Percentiles rank a stretch among this genome's conserved stretches.
phyloP scores from a whole-genome alignment of 2,329 filamentous ascomycete genomes.

The Fusarium heterosporum region DNA sequence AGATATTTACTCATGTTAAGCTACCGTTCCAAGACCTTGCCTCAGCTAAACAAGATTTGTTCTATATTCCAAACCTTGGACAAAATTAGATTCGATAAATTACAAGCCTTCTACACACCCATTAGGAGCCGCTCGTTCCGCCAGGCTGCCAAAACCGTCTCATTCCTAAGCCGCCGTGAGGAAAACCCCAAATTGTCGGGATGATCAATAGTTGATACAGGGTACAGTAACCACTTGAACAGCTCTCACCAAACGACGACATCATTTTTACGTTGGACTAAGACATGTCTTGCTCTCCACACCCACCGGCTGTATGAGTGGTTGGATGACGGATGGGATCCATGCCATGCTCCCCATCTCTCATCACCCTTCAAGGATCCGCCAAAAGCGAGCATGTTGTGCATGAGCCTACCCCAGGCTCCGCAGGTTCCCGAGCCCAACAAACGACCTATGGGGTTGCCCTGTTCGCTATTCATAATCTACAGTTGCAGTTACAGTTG shows the following conservation, averaged over 20 bases:
- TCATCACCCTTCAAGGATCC: constrained; percentile 26
- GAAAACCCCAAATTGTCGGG: constrained; percentile 14
- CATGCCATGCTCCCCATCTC: constrained; percentile 8
- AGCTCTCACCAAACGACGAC: constrained; percentile 17
- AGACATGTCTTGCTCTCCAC: constrained; percentile 35
- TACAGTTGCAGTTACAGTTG: background rate
- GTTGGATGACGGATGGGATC: background rate
- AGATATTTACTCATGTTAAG: too few relatives aligned
- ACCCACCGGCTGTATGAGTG: constrained; percentile 30
- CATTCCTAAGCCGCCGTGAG: constrained; percentile 1
- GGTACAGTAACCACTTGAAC: constrained; percentile 17
- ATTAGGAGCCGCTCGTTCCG: background rate
- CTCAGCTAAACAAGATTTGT: too few relatives aligned
- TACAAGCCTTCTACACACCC: background rate
- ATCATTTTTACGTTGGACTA: constrained; percentile 36
- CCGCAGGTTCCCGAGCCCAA: constrained; percentile 18
- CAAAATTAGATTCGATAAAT: too few relatives aligned
- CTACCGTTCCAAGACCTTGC: too few relatives aligned
- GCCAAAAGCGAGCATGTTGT: constrained; percentile 43
- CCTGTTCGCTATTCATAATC: background rate
- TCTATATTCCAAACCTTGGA: too few relatives aligned
- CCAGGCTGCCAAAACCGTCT: constrained; percentile 1
- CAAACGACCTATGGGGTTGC: constrained; percentile 25
- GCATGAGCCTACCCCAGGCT: constrained; percentile 33
- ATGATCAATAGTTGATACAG: constrained; percentile 19